Evolutionary conservation across 768 basidiomycete genomes (phyloP).

Genomic region (Rossbeevera mucosa): DNA sequence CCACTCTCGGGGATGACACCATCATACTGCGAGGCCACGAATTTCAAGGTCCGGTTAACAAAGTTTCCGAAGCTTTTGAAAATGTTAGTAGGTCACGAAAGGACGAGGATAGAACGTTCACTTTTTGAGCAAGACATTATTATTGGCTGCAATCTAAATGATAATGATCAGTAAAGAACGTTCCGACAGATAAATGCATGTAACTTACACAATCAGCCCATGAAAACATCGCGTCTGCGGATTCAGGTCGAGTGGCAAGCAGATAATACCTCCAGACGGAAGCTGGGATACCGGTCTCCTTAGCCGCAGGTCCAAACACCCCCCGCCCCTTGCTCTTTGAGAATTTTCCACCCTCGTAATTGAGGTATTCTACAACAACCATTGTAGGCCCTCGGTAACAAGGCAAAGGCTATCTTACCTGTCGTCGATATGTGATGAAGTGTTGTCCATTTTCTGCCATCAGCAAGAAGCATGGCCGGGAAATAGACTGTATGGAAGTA

Average conservation of each 20-base stretch:
- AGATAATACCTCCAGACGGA: conserved; percentile 98
- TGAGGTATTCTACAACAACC: conserved; percentile 73
- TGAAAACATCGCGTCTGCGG: conserved; percentile 91
- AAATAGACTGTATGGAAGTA: conserved; percentile 98
- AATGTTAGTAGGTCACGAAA: not conserved
- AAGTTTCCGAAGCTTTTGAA: conserved; percentile 86
- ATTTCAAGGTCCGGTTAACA: conserved; percentile 91
- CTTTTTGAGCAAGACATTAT: conserved; percentile 93
- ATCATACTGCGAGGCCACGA: conserved; percentile 80
- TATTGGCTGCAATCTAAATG: conserved; percentile 79
- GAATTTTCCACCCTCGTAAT: conserved; percentile 98
- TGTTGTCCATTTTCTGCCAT: conserved; percentile 89
- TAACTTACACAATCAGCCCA: conserved; percentile 86
- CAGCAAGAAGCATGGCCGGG: conserved; percentile 85
- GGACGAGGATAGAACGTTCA: conserved; percentile 29
- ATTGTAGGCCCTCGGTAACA: not conserved
- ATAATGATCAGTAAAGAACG: not conserved
- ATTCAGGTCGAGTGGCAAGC: conserved; percentile 88
- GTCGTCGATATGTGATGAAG: conserved; percentile 94
- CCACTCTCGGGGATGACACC: conserved; percentile 75
- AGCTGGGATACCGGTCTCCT: conserved; percentile 87
- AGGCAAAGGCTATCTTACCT: conserved; percentile 43
- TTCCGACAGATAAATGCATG: not conserved
- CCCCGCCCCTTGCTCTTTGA: conserved; percentile 96
- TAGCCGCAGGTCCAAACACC: conserved; percentile 93